Conservation (phyloP, 2,329 filamentous ascomycete genomes). For the Aschersonia sp. region DNA sequence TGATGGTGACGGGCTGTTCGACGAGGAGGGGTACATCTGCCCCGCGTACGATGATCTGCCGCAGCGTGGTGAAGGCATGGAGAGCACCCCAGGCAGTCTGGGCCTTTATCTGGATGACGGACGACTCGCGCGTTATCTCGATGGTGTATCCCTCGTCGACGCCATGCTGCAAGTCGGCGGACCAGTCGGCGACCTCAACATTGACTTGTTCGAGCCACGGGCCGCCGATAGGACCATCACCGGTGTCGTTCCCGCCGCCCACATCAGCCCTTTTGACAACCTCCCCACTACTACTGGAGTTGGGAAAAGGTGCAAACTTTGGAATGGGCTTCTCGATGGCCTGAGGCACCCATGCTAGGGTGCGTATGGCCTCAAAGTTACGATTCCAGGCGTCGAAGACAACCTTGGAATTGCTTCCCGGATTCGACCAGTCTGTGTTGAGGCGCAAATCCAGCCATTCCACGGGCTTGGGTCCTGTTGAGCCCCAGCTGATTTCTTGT, state of each 20-base stretch:
- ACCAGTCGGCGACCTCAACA: constrained; percentile 27
- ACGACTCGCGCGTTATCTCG: constrained; percentile 22
- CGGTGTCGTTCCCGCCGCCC: constrained; percentile 6
- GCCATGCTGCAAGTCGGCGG: constrained; percentile 36
- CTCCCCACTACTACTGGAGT: constrained; percentile 10
- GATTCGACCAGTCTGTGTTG: constrained; percentile 4
- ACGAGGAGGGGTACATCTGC: constrained; percentile 29
- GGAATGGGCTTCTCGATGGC: constrained; percentile 36
- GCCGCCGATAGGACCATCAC: constrained; percentile 2
- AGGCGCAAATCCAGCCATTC: constrained; percentile 6
- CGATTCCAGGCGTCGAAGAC: constrained; percentile 33
- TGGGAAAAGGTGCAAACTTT: constrained; percentile 35
- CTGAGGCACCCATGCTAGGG: constrained; percentile 37
- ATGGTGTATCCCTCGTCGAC: constrained; percentile 43
- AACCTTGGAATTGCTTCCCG: constrained; percentile 8
- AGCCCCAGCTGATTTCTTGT: constrained; percentile 11
- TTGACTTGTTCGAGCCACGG: constrained; percentile 24
- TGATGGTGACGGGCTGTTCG: constrained; percentile 36
- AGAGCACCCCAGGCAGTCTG: constrained; percentile 38
- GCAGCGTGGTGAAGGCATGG: constrained; percentile 41
- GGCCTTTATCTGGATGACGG: constrained; percentile 28
- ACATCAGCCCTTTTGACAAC: constrained; percentile 10
- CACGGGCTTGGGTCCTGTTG: constrained; percentile 9
- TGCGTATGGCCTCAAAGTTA: constrained; percentile 28
- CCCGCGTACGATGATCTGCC: constrained; percentile 37